Evolutionary conservation across 768 basidiomycete species (phyloP), one percentile per base, ranked within the genome.

Genomic region (Crassisporium funariophilum): DNA sequence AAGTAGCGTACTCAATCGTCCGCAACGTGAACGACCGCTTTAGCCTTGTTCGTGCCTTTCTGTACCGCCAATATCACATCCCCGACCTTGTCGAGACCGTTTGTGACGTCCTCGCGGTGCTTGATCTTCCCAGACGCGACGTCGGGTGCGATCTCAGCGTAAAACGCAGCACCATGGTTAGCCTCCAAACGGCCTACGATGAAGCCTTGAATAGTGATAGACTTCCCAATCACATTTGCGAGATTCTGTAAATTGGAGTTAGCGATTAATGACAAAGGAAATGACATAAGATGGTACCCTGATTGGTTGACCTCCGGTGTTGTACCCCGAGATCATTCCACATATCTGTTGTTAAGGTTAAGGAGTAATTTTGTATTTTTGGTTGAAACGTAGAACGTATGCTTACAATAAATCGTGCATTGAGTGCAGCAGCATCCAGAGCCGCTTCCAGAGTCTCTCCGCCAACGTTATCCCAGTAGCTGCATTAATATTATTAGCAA

Each of bases 391-490:
- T 6, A 12, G 12, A 54, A 11, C 34, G 15, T 17, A 44, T 6
- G 48, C 76, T 59, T 54, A 77, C 76, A 27, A 84, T 72, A 48
- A 86, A 79, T 8, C 81, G 60, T 1, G 81, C 79, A 16, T 70
- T 51, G 0, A 53, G 40, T 0, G 68, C 72, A 1, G 82, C 71
- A 31, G 69, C 71, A 1, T 70, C 65, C 4, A 86, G 58, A 1
- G 80, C 83, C 12, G 73, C 70, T 6, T 86, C 83, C 4, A 86
- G 67, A 0, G 70, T 76, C 42, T 79, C 74, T 2, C 83, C 83
- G 8, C 82, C 83, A 9, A 84, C 83, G 34, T 79, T 75, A 50
- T 82, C 79, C 76, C 76, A 80, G 53, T 70, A 81, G 22, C 75
- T 76, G 38, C 17, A 53, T 5, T 19, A 7, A 6, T 17, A 24